A percentile compares a stretch with the other conserved stretches of the same genome.
These are phyloP conservation scores for Diddensiella transvaalensis DNA, from an alignment of 805 yeast species.

Conservation along the genomic window DNA sequence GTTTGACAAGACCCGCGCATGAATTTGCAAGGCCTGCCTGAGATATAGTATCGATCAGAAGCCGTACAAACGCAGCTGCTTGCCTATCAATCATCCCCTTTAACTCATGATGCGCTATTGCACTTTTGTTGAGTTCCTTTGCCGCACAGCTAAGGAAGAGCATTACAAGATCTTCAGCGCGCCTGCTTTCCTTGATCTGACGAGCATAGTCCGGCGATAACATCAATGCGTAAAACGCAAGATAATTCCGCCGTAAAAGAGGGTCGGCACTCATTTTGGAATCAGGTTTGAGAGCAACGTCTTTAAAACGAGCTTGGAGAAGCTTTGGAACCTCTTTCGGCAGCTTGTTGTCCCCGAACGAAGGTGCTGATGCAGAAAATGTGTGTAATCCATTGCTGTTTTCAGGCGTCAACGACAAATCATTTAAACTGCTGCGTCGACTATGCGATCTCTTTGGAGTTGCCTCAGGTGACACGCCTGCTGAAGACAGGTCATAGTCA, in stretches of 20 bases:
- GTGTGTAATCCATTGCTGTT: slow-evolving; percentile 4
- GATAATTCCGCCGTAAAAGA: slow-evolving; percentile 51
- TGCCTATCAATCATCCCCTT: slow-evolving; percentile 25
- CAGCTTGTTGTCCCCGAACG: slow-evolving; percentile 27
- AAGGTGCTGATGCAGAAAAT: slow-evolving; percentile 17
- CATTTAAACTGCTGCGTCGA: slow-evolving; percentile 6
- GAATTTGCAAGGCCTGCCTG: slow-evolving; percentile 16
- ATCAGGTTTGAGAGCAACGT: slow-evolving; percentile 31
- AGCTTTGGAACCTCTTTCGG: slow-evolving; percentile 31
- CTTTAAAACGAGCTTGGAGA: slow-evolving; percentile 33
- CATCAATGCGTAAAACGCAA: slow-evolving; percentile 61
- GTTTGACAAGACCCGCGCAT: slow-evolving; percentile 18
- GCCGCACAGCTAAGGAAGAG: slow-evolving; percentile 32
- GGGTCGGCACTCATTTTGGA: slow-evolving; percentile 35
- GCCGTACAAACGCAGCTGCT: slow-evolving; percentile 30
- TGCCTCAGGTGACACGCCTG: neutral
- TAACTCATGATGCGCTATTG: slow-evolving; percentile 39
- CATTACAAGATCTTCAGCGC: slow-evolving; percentile 35
- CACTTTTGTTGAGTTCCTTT: slow-evolving; percentile 27
- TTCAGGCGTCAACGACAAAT: slow-evolving; percentile 4
- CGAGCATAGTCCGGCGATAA: slow-evolving; percentile 45
- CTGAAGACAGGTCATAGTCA: neutral
- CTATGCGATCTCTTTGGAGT: slow-evolving; percentile 5
- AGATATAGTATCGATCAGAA: slow-evolving; percentile 25
- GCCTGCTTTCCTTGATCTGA: slow-evolving; percentile 33